phyloP scores from a whole-genome alignment of 1,139 yeast species.

The Casaregolazyma suthepensis region DNA sequence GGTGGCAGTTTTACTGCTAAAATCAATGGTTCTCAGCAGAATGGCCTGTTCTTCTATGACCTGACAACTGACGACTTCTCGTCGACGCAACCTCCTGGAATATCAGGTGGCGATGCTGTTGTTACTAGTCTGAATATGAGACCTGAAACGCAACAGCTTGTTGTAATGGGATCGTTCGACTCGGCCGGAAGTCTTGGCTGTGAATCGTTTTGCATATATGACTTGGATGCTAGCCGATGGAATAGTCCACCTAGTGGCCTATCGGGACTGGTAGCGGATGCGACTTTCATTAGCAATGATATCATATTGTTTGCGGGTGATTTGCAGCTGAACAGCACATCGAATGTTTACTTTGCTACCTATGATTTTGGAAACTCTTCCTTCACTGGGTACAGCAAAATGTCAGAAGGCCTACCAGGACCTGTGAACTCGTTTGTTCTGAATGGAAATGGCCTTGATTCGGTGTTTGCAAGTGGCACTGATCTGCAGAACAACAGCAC shows the following conservation, averaged over 20 bases:
- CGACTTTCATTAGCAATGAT: constrained; percentile 47
- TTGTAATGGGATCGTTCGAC: constrained; percentile 74
- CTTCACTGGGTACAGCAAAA: constrained; percentile 21
- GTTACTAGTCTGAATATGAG: constrained; percentile 52
- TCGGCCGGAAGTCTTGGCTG: constrained; percentile 57
- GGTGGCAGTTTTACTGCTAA: constrained; percentile 48
- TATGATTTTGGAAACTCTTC: constrained; percentile 45
- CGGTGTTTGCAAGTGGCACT: constrained; percentile 53
- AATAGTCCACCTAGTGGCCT: constrained; percentile 41
- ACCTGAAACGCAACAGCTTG: constrained; percentile 40
- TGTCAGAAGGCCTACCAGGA: constrained; percentile 33
- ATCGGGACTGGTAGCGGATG: constrained; percentile 50
- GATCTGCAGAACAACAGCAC: constrained; percentile 32
- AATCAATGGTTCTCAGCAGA: constrained; percentile 22
- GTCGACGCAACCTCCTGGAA: constrained; percentile 42
- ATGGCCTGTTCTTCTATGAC: constrained; percentile 50
- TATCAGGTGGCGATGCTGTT: constrained; percentile 27
- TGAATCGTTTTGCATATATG: constrained; percentile 61
- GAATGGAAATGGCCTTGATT: constrained; percentile 43
- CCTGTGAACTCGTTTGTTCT: constrained; percentile 45
- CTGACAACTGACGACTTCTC: constrained; percentile 38
- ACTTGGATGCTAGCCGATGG: constrained; percentile 53
- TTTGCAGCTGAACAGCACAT: constrained; percentile 38
- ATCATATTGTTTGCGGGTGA: constrained; percentile 60
- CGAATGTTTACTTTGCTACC: constrained; percentile 40